These are phyloP conservation scores for Ceratocystis ficicola DNA, from an alignment of 2,329 filamentous ascomycete genomes.

Conservation along the genomic window DNA sequence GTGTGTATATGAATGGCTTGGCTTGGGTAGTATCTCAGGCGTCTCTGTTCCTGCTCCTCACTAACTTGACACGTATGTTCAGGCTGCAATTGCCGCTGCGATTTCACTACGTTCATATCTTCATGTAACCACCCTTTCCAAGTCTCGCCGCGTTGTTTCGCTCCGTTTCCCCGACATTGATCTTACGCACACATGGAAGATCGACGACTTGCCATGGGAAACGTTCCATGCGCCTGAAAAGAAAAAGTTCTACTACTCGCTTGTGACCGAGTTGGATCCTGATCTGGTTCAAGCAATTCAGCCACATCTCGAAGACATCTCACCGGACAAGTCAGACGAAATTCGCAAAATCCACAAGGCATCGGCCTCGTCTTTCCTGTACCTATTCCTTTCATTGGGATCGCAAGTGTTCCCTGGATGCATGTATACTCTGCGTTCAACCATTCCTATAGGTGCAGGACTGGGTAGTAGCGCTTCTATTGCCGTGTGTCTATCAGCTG, in stretches of 20 bases:
- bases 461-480: conserved; percentile 92
- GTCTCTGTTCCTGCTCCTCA: conserved; percentile 11
- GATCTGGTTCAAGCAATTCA: conserved; percentile 71
- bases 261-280: conserved; percentile 69
- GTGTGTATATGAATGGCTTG: conserved; percentile 34
- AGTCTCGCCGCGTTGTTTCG: conserved; percentile 77
- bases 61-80: conserved; percentile 18
- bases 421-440: conserved; percentile 82
- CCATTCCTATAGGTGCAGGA: conserved; percentile 83
- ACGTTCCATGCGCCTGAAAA: conserved; percentile 67
- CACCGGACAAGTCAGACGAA: conserved; percentile 51
- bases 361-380: conserved; percentile 77
- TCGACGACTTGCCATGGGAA: conserved; percentile 80
- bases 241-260: conserved; percentile 91
- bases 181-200: conserved; percentile 84
- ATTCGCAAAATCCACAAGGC: conserved; percentile 72
- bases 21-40: background rate
- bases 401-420: conserved; percentile 67
- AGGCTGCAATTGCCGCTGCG: conserved; percentile 86
- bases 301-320: conserved; percentile 64
- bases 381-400: conserved; percentile 80
- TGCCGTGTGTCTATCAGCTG: conserved; percentile 73
- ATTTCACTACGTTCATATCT: conserved; percentile 94
- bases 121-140: conserved; percentile 85
- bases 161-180: conserved; percentile 85